Evolutionary conservation across 2,329 filamentous ascomycete species (phyloP).

Genomic region (Aspergillus japonicus): DNA sequence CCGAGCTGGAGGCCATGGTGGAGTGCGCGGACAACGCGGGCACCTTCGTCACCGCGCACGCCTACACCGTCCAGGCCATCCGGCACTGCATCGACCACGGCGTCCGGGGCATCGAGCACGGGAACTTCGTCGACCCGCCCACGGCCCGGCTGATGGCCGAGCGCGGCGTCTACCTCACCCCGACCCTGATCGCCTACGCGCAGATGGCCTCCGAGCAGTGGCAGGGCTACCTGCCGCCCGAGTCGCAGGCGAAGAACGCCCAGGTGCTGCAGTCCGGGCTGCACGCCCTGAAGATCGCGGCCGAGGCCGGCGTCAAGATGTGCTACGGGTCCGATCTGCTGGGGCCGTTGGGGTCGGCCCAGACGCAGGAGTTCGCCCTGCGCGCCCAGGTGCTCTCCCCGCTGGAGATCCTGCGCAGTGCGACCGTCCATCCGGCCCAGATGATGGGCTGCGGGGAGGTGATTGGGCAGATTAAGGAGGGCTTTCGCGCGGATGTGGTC

Average conservation of each 20-base stretch:
- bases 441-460: conserved; percentile 49
- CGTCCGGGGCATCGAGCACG: conserved; percentile 57
- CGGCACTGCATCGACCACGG: conserved; percentile 56
- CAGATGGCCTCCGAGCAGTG: conserved; percentile 45
- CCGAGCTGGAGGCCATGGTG: too few species aligned
- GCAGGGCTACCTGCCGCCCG: conserved; percentile 25
- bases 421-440: conserved; percentile 54
- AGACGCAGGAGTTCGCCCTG: conserved; percentile 52
- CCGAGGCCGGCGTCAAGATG: conserved; percentile 44
- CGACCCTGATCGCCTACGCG: conserved; percentile 54
- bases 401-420: conserved; percentile 50
- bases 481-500: conserved; percentile 55
- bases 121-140: conserved; percentile 45
- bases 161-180: conserved; percentile 52
- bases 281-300: conserved; percentile 43
- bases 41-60: conserved; percentile 59
- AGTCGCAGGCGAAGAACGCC: conserved; percentile 51
- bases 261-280: conserved; percentile 51
- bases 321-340: conserved; percentile 59
- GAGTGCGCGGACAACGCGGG: conserved; percentile 12
- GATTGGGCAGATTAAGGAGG: conserved; percentile 53
- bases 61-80: conserved; percentile 57
- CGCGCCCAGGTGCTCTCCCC: conserved; percentile 45
- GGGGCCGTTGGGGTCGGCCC: conserved; percentile 50
- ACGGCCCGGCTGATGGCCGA: conserved; percentile 53